These are phyloP conservation scores for Chlorella sp. DNA, from an alignment of 139 green algal genomes.

Conservation along the genomic window DNA sequence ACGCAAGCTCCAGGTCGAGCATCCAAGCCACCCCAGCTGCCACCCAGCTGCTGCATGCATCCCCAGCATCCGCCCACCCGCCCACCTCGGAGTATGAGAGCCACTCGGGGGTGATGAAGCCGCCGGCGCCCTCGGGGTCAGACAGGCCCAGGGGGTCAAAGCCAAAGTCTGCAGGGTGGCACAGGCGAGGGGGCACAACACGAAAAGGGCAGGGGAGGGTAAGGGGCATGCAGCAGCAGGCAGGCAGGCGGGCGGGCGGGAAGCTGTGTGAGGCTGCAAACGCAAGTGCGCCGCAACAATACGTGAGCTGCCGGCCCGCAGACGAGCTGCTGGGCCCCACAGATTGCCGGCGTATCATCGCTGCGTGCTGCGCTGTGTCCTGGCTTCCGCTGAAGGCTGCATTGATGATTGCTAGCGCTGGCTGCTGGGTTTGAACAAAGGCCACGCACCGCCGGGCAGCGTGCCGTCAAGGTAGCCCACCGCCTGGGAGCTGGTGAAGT, in stretches of 20 bases:
- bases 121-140: slow-evolving; percentile 89
- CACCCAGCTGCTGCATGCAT: too few relatives aligned
- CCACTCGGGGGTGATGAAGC: slow-evolving; percentile 95
- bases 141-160: slow-evolving; percentile 96
- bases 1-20: neutral
- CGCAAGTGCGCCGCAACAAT: too few relatives aligned
- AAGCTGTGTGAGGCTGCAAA: too few relatives aligned
- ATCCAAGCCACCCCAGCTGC: too few relatives aligned
- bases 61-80: neutral
- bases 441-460: slow-evolving; percentile 69
- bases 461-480: slow-evolving; percentile 96
- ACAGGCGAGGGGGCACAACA: too few relatives aligned
- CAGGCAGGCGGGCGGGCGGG: neutral
- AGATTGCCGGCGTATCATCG: neutral
- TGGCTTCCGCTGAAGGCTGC: neutral
- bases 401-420: too few relatives aligned
- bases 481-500: slow-evolving; percentile 77
- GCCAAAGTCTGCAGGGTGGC: slow-evolving; percentile 63
- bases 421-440: too few relatives aligned
- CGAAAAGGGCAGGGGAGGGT: neutral
- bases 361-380: neutral
- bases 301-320: too few relatives aligned
- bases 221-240: neutral
- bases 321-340: too few relatives aligned
- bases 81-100: slow-evolving; percentile 68